Percentiles rank a stretch among this genome's conserved stretches.
These are phyloP conservation scores for Linnemannia schmuckeri DNA, from an alignment of 192 early-diverging fungal species.

Conservation along the genomic window DNA sequence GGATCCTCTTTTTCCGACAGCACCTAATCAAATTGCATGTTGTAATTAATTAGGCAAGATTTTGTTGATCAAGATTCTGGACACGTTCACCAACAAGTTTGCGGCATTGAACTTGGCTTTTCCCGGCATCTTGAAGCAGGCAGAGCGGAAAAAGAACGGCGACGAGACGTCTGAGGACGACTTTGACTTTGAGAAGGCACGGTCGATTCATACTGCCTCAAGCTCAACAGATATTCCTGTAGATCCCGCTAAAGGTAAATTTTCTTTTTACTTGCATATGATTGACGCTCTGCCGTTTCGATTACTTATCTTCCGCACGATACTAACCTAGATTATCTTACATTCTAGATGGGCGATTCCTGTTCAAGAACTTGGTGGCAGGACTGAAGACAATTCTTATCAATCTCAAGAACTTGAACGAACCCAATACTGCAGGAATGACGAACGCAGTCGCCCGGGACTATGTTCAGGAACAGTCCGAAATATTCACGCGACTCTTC, in stretches of 20 bases:
- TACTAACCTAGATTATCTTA: neutral
- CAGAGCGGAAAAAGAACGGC: slow-evolving; percentile 64
- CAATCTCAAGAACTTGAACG: slow-evolving; percentile 78
- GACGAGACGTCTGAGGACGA: slow-evolving; percentile 55
- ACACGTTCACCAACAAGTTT: slow-evolving; percentile 87
- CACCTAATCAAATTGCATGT: neutral
- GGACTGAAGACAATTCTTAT: slow-evolving; percentile 88
- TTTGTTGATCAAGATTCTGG: slow-evolving; percentile 84
- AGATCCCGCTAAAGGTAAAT: slow-evolving; percentile 82
- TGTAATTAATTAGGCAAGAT: slow-evolving; percentile 64
- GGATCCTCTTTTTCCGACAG: neutral
- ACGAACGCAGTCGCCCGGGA: slow-evolving; percentile 69
- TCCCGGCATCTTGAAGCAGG: slow-evolving; percentile 68
- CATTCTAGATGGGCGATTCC: slow-evolving; percentile 81
- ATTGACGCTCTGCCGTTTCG: too few species aligned
- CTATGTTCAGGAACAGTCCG: slow-evolving; percentile 78
- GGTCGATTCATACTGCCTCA: slow-evolving; percentile 66
- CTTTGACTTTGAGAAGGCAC: slow-evolving; percentile 70
- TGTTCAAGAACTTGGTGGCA: slow-evolving; percentile 91
- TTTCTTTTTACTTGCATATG: too few species aligned
- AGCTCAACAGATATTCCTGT: slow-evolving; percentile 61
- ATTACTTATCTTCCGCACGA: neutral
- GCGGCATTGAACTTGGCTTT: slow-evolving; percentile 76
- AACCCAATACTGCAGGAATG: slow-evolving; percentile 62
- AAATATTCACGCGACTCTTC: slow-evolving; percentile 80